Evolutionary conservation across 768 basidiomycete genomes (phyloP).

Genomic region (Trametes sanguinea): DNA sequence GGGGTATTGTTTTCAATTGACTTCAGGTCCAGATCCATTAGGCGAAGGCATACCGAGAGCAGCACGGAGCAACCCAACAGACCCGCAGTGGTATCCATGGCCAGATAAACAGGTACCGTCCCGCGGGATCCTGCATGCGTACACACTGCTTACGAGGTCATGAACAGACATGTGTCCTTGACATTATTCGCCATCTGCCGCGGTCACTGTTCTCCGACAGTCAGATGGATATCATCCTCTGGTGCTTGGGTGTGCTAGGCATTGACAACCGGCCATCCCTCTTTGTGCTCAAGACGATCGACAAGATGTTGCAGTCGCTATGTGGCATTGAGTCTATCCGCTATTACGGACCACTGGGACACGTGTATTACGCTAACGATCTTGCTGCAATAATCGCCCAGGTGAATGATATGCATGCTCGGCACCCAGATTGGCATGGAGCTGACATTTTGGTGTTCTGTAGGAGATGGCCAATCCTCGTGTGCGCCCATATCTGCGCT

Average conservation of each 20-base stretch:
- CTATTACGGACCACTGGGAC: conserved; percentile 4
- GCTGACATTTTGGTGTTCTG: neutral
- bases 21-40: too few relatives aligned
- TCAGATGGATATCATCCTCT: conserved; percentile 10
- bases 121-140: neutral
- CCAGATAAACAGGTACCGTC: neutral
- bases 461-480: conserved; percentile 21
- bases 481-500: conserved; percentile 9
- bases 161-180: conserved; percentile 5
- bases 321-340: conserved; percentile 5
- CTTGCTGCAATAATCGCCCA: conserved; percentile 7
- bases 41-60: too few relatives aligned
- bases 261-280: neutral
- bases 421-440: too few relatives aligned
- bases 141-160: neutral
- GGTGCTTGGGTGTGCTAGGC: neutral
- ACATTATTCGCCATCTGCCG: conserved; percentile 8
- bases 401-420: neutral
- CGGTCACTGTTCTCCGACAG: conserved; percentile 11
- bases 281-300: neutral
- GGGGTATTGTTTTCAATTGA: too few relatives aligned
- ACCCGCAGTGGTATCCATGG: conserved; percentile 10
- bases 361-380: conserved; percentile 9
- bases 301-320: neutral
- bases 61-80: too few relatives aligned